Evolutionary conservation across 2,329 filamentous ascomycete genomes (phyloP), one percentile per base, ranked within the genome.

Genomic region (Trichothecium sympodiale): DNA sequence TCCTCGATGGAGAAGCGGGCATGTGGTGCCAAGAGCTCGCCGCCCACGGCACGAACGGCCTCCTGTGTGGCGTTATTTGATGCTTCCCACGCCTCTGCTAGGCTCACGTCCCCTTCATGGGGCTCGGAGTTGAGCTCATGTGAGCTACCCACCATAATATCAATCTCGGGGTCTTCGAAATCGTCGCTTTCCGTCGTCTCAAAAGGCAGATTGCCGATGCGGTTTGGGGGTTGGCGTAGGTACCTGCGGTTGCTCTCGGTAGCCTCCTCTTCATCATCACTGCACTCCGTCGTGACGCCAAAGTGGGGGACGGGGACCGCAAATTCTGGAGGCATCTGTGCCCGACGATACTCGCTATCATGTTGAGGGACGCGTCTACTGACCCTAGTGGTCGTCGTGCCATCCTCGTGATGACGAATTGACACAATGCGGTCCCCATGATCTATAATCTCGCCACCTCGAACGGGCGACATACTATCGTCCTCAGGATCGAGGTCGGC

Each of bases 1-100:
- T 78, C 75, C 49, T 83, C 79, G 37, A 95, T 93, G 51, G 80
- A 82, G 59, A 96, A 95, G 18, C 76, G 74, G 3, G 86, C 85
- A 55, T 86, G 77, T 1, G 85, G 85, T 25, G 68, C 67, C 57
- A 88, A 69, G 4, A 84, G 60, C 31, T 72, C 71, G 18, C 71
- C 71, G 4, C 71, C 71, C 2, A 72, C 70, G 3, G 70, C 70
- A 38, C 64, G 61, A 12, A 71, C 63, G 2, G 71, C 67, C 49
- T 76, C 72, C 41, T 76, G 71, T 2, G 69, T 71, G 12, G 69
- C 68, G 20, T 63, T 57, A 45, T 70, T 65, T 18, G 64, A 62
- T 17, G 68, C 66, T 47, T 71, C 67, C 47, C 51, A 50, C 7
- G 58, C 57, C 29, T 57, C 56, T 17, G 49, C 40, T 10, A 60